Percentiles rank a stretch among this genome's conserved stretches.
Evolutionary conservation across 2,329 filamentous ascomycete genomes (phyloP).

Genomic region (Bertia moriformis): DNA sequence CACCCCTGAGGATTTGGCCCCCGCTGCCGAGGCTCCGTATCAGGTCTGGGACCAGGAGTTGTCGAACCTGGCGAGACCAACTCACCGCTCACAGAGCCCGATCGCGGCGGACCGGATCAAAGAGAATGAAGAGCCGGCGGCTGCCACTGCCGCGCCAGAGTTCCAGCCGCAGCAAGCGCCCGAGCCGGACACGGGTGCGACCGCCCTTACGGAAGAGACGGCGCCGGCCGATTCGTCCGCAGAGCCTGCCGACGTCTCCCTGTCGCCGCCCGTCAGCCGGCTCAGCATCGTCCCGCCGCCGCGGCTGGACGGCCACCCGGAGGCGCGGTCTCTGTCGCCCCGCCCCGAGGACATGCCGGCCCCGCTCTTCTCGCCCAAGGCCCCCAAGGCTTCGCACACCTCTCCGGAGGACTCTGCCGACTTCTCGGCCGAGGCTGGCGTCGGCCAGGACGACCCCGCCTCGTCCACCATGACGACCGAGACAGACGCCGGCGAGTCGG

Average conservation of each 20-base stretch:
- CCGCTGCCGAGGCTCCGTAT: too few species aligned
- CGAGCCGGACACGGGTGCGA: not conserved
- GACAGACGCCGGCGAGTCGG: constrained; percentile 1
- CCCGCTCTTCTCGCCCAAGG: constrained; percentile 39
- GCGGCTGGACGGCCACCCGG: too few species aligned
- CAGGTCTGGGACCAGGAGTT: too few species aligned
- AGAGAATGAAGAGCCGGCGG: too few species aligned
- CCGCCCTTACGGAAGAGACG: not conserved
- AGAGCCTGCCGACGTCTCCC: too few species aligned
- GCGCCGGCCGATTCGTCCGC: not conserved
- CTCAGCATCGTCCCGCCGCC: too few species aligned
- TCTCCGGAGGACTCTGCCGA: constrained; percentile 1
- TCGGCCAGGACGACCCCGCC: constrained; percentile 5
- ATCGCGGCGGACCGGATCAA: too few species aligned
- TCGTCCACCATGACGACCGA: constrained; percentile 3
- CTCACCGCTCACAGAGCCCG: too few species aligned
- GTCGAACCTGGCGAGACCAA: too few species aligned
- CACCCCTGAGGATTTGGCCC: not conserved
- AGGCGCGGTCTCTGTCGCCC: constrained; percentile 25
- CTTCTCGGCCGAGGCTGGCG: constrained; percentile 2
- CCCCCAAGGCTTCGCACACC: too few species aligned
- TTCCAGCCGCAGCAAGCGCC: not conserved
- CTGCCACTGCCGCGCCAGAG: not conserved
- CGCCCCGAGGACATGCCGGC: constrained; percentile 55
- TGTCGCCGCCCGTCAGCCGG: not conserved